phyloP scores from a whole-genome alignment of 306 rosid genomes.

The Mimosa pudica region DNA sequence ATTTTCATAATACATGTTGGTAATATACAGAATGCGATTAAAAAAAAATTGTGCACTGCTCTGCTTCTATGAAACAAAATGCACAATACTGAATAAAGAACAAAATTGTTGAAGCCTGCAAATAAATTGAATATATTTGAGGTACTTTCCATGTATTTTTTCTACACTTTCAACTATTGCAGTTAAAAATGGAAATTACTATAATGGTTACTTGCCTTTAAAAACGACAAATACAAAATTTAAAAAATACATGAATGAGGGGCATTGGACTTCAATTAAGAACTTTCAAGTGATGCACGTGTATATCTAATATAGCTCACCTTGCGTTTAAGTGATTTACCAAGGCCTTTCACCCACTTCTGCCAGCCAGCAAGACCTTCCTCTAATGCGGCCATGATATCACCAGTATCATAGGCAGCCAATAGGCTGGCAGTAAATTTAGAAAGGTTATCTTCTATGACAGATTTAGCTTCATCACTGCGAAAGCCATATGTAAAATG shows the following conservation, averaged over 20 bases:
- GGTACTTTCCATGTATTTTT: neutral
- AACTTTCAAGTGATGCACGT: neutral
- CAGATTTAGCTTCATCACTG: constrained; percentile 79
- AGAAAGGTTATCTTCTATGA: constrained; percentile 69
- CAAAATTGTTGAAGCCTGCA: neutral
- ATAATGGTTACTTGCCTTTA: neutral
- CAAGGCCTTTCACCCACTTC: constrained; percentile 92
- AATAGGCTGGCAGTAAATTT: constrained; percentile 71
- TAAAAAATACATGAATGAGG: neutral
- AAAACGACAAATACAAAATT: neutral
- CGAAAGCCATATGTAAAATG: constrained; percentile 41
- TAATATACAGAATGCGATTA: neutral
- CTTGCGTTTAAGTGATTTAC: constrained; percentile 89
- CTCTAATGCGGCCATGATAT: constrained; percentile 69
- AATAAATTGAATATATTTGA: constrained; percentile 2
- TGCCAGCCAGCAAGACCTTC: constrained; percentile 93
- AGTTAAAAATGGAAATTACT: too few species aligned
- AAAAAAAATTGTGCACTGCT: neutral
- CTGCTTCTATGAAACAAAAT: neutral
- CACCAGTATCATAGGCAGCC: constrained; percentile 87
- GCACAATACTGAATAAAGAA: neutral
- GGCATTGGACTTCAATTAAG: neutral
- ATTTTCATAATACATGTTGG: neutral
- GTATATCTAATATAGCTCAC: constrained; percentile 38
- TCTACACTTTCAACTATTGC: neutral